Evolutionary conservation across 805 yeast genomes (phyloP).

Genomic region (Pichia thaimueangensis): DNA sequence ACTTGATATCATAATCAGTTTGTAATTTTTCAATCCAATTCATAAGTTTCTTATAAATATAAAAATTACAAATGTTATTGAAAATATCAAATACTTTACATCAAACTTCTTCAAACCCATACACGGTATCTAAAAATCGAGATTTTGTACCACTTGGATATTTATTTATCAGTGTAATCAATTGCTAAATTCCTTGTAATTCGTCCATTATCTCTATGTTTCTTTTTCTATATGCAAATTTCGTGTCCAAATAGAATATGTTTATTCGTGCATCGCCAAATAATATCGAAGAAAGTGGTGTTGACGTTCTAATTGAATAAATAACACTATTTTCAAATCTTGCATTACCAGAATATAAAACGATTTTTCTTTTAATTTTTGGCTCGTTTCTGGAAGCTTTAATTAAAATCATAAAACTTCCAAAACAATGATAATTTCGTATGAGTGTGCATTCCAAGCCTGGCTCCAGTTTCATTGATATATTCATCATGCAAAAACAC

Average conservation of each 20-base stretch:
- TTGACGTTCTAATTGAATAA: constrained; percentile 4
- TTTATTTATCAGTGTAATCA: constrained; percentile 6
- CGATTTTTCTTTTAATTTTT: background rate
- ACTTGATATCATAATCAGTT: background rate
- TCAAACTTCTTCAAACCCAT: constrained; percentile 23
- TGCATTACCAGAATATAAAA: constrained; percentile 19
- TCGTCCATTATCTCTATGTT: constrained; percentile 16
- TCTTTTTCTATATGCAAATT: constrained; percentile 14
- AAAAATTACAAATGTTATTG: background rate
- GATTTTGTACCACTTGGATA: constrained; percentile 18
- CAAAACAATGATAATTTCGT: constrained; percentile 19
- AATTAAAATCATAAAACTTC: constrained; percentile 16
- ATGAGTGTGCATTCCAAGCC: constrained; percentile 12
- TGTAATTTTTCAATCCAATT: background rate
- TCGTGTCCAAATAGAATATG: constrained; percentile 18
- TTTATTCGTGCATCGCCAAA: constrained; percentile 7
- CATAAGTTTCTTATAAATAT: background rate
- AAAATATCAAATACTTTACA: constrained; percentile 7
- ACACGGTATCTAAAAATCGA: constrained; percentile 7
- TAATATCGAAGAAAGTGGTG: constrained; percentile 6
- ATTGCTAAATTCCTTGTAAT: constrained; percentile 10
- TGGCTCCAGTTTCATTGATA: constrained; percentile 2
- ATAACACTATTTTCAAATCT: constrained; percentile 13
- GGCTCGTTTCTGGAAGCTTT: background rate
- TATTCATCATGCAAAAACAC: background rate